These are phyloP conservation scores for Mentha longifolia DNA, from an alignment of 257 asterid species.

Conservation along the genomic window DNA sequence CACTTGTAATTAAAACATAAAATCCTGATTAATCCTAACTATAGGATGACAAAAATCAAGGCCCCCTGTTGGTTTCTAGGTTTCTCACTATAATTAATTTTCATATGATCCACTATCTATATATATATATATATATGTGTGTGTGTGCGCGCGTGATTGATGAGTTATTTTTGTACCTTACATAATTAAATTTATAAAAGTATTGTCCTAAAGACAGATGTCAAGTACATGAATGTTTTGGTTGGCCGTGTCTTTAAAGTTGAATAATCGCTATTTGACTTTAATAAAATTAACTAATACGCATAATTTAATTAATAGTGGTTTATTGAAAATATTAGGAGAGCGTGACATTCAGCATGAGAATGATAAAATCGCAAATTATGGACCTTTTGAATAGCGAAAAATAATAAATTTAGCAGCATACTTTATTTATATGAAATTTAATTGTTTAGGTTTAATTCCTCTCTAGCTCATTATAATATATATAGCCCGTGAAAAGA, in stretches of 20 bases:
- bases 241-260: background rate
- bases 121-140: too few species aligned
- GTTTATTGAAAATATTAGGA: background rate
- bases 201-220: background rate
- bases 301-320: too few species aligned
- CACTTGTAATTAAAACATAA: too few species aligned
- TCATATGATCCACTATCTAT: too few species aligned
- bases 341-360: constrained; percentile 17
- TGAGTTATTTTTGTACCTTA: background rate
- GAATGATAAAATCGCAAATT: background rate
- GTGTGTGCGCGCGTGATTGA: too few species aligned
- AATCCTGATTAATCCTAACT: too few species aligned
- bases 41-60: too few species aligned
- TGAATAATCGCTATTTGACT: constrained; percentile 2
- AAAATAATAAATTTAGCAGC: background rate
- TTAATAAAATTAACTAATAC: background rate
- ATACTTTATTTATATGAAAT: background rate
- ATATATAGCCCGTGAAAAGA: too few species aligned
- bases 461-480: background rate
- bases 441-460: background rate
- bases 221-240: background rate
- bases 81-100: too few species aligned
- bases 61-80: too few species aligned
- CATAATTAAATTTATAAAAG: background rate
- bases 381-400: background rate